phyloP scores from a whole-genome alignment of 352 stramenopile genomes.

The Albugo candida region DNA sequence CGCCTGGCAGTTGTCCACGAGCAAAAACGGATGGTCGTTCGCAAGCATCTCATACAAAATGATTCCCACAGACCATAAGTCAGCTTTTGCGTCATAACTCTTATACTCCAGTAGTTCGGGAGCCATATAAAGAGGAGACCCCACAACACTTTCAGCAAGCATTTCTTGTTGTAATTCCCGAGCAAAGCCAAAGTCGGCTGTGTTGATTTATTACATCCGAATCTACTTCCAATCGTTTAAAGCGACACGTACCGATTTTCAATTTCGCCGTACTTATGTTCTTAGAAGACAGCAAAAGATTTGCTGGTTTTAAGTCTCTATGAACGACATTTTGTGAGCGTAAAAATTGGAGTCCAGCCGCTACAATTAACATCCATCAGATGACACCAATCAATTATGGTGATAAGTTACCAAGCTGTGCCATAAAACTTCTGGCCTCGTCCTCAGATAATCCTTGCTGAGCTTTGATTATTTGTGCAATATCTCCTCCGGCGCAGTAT shows the following conservation, averaged over 20 bases:
- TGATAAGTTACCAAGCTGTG: slow-evolving; percentile 29
- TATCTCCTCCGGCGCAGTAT: slow-evolving; percentile 57
- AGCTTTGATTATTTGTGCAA: slow-evolving; percentile 50
- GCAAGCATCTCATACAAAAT: slow-evolving; percentile 75
- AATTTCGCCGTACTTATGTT: slow-evolving; percentile 43
- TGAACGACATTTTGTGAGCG: slow-evolving; percentile 60
- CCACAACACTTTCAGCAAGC: slow-evolving; percentile 62
- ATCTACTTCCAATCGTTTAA: slow-evolving; percentile 2
- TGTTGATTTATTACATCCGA: slow-evolving; percentile 1
- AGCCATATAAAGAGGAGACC: slow-evolving; percentile 63
- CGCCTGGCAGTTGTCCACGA: slow-evolving; percentile 50
- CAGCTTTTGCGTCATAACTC: slow-evolving; percentile 64
- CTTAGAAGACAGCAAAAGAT: slow-evolving; percentile 47
- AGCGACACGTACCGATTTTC: slow-evolving; percentile 35
- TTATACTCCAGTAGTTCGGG: slow-evolving; percentile 70
- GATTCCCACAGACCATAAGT: slow-evolving; percentile 64
- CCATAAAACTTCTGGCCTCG: slow-evolving; percentile 59
- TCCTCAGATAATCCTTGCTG: slow-evolving; percentile 34
- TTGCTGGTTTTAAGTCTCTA: slow-evolving; percentile 55
- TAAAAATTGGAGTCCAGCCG: slow-evolving; percentile 51
- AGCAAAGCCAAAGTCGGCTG: slow-evolving; percentile 60
- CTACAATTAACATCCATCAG: slow-evolving; percentile 9
- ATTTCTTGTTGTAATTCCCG: slow-evolving; percentile 43
- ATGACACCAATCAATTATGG: not conserved
- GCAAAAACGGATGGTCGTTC: slow-evolving; percentile 57